Conservation (phyloP, 1,284 basidiomycete species). For the Neonothopanus nambi region DNA sequence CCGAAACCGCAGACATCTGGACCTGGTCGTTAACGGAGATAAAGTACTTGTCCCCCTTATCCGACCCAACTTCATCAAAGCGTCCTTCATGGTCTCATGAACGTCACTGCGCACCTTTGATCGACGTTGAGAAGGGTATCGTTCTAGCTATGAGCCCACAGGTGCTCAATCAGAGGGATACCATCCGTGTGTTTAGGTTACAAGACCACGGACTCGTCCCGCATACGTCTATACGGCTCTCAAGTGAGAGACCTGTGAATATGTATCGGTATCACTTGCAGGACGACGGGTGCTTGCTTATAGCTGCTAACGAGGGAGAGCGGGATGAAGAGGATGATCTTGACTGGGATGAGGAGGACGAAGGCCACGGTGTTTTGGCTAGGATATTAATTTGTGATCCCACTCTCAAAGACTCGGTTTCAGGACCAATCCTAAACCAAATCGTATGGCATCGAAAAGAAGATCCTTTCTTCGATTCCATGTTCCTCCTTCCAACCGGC, state of each 20-base stretch:
- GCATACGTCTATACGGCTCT: not conserved
- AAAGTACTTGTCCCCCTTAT: not conserved
- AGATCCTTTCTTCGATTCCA: slow-evolving; percentile 2
- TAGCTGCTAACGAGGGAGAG: slow-evolving; percentile 3
- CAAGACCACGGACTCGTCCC: not conserved
- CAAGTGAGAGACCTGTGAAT: not conserved
- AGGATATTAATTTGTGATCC: slow-evolving; percentile 1
- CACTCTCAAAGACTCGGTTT: not conserved
- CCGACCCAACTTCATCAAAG: not conserved
- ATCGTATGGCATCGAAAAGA: not conserved
- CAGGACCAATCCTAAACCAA: not conserved
- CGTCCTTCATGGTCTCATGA: not conserved
- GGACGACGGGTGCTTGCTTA: not conserved
- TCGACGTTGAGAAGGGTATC: not conserved
- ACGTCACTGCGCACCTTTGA: not conserved
- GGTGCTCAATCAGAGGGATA: slow-evolving; percentile 1
- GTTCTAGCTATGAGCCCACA: slow-evolving; percentile 1
- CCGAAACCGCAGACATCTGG: not conserved
- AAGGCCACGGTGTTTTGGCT: not conserved
- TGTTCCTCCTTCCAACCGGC: not conserved
- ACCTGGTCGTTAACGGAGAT: not conserved
- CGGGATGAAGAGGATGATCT: not conserved
- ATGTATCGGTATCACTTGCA: not conserved
- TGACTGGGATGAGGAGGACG: not conserved
- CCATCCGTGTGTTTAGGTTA: not conserved